Evolutionary conservation across 2,329 filamentous ascomycete genomes (phyloP).

Genomic region (Aspergillus quadricinctus): DNA sequence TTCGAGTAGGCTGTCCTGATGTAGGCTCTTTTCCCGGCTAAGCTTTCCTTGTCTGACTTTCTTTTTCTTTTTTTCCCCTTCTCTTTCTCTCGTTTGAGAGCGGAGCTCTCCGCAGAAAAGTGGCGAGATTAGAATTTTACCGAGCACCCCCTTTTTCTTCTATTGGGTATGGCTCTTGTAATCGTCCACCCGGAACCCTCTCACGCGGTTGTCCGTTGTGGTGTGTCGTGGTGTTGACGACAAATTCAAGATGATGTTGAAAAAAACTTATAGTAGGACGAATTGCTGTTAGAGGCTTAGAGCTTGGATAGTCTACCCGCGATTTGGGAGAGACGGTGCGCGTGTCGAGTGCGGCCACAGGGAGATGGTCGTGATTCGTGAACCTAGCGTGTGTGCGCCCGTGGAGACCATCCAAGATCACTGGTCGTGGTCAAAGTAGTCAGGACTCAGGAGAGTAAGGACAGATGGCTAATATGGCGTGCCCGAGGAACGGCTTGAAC

Average conservation of each 20-base stretch:
- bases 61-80: constrained; percentile 3
- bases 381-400: constrained; percentile 33
- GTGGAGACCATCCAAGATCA: constrained; percentile 31
- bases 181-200: neutral
- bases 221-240: constrained; percentile 6
- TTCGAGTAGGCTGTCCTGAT: neutral
- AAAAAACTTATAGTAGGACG: constrained; percentile 15
- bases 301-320: constrained; percentile 34
- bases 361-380: constrained; percentile 22
- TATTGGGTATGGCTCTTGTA: constrained; percentile 6
- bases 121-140: constrained; percentile 17
- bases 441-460: constrained; percentile 5
- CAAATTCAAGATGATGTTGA: constrained; percentile 13
- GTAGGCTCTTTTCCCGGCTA: constrained; percentile 10
- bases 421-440: constrained; percentile 17
- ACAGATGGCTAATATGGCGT: constrained; percentile 25
- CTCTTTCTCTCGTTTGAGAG: constrained; percentile 3
- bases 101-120: constrained; percentile 16
- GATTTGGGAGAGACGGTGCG: constrained; percentile 26
- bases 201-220: constrained; percentile 12
- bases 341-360: constrained; percentile 16
- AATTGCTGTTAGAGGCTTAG: constrained; percentile 15
- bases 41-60: constrained; percentile 21
- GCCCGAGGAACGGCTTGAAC: constrained; percentile 31
- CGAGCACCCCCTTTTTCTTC: constrained; percentile 6